phyloP scores from a whole-genome alignment of 2,329 filamentous ascomycete species.

The Sarocladium strictum region DNA sequence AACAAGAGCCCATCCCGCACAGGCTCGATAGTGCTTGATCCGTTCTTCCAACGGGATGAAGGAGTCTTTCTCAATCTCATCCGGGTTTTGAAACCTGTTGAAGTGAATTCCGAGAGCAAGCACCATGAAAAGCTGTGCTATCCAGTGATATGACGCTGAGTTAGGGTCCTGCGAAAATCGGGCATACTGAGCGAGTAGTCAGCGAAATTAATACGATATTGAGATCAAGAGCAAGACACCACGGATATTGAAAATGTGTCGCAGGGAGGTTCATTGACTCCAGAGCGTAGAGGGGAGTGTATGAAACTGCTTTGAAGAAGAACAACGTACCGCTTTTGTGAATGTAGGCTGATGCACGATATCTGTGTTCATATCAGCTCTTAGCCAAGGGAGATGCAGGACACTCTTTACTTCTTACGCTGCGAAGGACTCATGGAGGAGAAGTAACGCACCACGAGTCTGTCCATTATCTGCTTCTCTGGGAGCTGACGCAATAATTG shows the following conservation, averaged over 20 bases:
- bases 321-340: conserved; percentile 20
- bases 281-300: too few species aligned
- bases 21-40: conserved; percentile 41
- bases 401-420: conserved; percentile 29
- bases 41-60: conserved; percentile 34
- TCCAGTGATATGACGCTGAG: conserved; percentile 35
- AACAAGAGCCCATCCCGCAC: conserved; percentile 45
- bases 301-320: background rate
- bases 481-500: conserved; percentile 45
- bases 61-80: conserved; percentile 37
- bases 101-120: conserved; percentile 37
- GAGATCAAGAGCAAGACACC: too few species aligned
- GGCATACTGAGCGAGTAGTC: conserved; percentile 33
- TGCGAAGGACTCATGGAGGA: conserved; percentile 45
- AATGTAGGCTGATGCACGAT: conserved; percentile 49
- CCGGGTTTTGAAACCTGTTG: conserved; percentile 35
- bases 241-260: too few species aligned
- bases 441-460: conserved; percentile 48
- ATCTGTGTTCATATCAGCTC: conserved; percentile 27
- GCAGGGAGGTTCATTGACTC: too few species aligned
- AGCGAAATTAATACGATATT: background rate
- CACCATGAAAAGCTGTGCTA: conserved; percentile 46
- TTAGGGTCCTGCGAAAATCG: conserved; percentile 42
- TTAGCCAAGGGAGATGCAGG: background rate
- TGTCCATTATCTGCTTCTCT: conserved; percentile 38